phyloP scores from a whole-genome alignment of 306 rosid species.

The Castanea sativa region DNA sequence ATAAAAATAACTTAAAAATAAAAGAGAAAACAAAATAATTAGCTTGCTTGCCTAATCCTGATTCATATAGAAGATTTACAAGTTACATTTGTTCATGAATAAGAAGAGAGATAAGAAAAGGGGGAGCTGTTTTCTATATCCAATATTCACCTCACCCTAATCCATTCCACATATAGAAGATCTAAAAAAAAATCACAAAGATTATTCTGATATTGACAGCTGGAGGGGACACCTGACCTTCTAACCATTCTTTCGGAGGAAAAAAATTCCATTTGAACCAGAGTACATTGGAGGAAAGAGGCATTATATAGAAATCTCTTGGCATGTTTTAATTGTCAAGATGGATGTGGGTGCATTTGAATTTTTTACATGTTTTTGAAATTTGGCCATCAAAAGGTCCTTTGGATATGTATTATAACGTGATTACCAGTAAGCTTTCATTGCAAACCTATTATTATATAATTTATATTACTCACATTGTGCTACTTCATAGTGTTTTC shows the following conservation, averaged over 20 bases:
- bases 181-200: too few relatives aligned
- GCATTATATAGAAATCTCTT: neutral
- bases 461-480: neutral
- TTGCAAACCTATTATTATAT: neutral
- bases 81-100: too few relatives aligned
- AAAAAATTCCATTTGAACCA: too few relatives aligned
- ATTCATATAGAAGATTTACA: too few relatives aligned
- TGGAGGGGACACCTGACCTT: too few relatives aligned
- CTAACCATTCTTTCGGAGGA: too few relatives aligned
- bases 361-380: neutral
- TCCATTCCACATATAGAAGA: too few relatives aligned
- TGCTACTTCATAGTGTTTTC: neutral
- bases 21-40: neutral
- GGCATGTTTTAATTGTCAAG: neutral
- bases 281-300: neutral
- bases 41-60: neutral
- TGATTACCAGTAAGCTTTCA: neutral
- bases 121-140: too few relatives aligned
- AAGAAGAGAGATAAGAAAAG: too few relatives aligned
- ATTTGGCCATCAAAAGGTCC: neutral
- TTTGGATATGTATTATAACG: neutral
- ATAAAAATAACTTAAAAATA: neutral
- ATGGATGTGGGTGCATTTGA: neutral
- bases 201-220: too few relatives aligned
- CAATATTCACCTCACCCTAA: too few relatives aligned